Evolutionary conservation across 75 land plant species (phyloP).

Genomic region (Azolla pinnata): DNA sequence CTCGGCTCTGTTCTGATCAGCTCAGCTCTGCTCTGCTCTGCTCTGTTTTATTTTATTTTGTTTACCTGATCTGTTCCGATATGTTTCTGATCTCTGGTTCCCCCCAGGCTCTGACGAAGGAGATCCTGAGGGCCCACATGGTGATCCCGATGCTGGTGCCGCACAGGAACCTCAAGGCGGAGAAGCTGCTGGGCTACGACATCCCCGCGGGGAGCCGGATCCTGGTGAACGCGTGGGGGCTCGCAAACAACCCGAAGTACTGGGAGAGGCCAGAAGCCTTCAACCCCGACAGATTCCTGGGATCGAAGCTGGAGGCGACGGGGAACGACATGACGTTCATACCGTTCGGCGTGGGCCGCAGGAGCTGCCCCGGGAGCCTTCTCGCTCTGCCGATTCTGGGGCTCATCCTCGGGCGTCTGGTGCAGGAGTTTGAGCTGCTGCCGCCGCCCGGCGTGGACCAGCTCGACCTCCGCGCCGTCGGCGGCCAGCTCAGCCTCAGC

Average conservation of each 20-base stretch:
- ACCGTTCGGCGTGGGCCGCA: constrained; percentile 72
- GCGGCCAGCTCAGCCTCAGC: constrained; percentile 50
- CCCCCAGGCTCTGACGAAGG: constrained; percentile 53
- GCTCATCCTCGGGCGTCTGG: constrained; percentile 66
- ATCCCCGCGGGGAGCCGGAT: constrained; percentile 59
- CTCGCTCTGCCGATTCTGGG: constrained; percentile 76
- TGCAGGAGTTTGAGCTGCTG: constrained; percentile 68
- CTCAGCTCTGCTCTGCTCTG: background rate
- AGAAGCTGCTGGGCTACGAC: constrained; percentile 53
- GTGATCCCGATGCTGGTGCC: constrained; percentile 73
- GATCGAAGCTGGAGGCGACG: constrained; percentile 36
- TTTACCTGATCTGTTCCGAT: background rate
- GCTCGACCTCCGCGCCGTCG: constrained; percentile 49
- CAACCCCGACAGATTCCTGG: constrained; percentile 65
- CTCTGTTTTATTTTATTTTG: background rate
- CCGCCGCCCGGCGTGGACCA: constrained; percentile 66
- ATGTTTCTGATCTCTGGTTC: background rate
- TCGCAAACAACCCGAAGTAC: constrained; percentile 55
- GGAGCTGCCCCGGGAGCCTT: constrained; percentile 94
- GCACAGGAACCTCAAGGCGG: constrained; percentile 67
- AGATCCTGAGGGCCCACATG: constrained; percentile 51
- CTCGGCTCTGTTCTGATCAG: no score
- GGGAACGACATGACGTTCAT: constrained; percentile 45
- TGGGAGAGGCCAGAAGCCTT: constrained; percentile 64
- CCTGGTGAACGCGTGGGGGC: constrained; percentile 78